Evolutionary conservation across 371 early-diverging fungal genomes (phyloP).

Genomic region (Mucor sp.): DNA sequence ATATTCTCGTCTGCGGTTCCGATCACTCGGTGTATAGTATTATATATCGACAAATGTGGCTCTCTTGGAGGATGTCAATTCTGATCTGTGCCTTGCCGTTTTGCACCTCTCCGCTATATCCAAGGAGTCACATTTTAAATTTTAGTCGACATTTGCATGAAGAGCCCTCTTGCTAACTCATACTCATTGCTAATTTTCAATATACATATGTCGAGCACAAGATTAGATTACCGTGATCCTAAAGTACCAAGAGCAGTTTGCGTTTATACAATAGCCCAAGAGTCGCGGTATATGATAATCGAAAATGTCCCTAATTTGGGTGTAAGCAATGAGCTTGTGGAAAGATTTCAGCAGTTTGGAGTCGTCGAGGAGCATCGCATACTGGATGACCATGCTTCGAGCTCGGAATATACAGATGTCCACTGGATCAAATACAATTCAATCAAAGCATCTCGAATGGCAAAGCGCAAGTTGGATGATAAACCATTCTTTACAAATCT

Average conservation of each 20-base stretch:
- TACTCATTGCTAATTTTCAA: not conserved
- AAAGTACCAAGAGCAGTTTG: slow-evolving; percentile 42
- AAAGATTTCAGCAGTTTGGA: slow-evolving; percentile 37
- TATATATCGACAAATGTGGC: no score
- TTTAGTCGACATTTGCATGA: not conserved
- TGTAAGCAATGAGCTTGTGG: slow-evolving; percentile 33
- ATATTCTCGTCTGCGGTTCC: no score
- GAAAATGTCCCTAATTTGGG: slow-evolving; percentile 52
- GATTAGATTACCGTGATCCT: slow-evolving; percentile 38
- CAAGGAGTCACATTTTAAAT: not conserved
- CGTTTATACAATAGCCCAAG: slow-evolving; percentile 56
- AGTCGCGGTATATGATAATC: slow-evolving; percentile 53
- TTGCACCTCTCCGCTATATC: not conserved
- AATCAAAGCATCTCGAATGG: slow-evolving; percentile 37
- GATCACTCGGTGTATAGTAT: no score
- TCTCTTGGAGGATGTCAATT: not conserved
- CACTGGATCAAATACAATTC: slow-evolving; percentile 34
- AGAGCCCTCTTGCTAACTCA: not conserved
- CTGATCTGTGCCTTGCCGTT: not conserved
- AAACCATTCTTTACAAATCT: slow-evolving; percentile 41
- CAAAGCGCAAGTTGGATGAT: slow-evolving; percentile 51
- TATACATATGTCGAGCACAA: slow-evolving; percentile 2
- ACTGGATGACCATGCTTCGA: slow-evolving; percentile 35
- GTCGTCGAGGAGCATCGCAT: slow-evolving; percentile 27
- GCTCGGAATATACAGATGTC: slow-evolving; percentile 39